phyloP scores from a whole-genome alignment of 768 basidiomycete species.

The Leucocoprinus birnbaumii region DNA sequence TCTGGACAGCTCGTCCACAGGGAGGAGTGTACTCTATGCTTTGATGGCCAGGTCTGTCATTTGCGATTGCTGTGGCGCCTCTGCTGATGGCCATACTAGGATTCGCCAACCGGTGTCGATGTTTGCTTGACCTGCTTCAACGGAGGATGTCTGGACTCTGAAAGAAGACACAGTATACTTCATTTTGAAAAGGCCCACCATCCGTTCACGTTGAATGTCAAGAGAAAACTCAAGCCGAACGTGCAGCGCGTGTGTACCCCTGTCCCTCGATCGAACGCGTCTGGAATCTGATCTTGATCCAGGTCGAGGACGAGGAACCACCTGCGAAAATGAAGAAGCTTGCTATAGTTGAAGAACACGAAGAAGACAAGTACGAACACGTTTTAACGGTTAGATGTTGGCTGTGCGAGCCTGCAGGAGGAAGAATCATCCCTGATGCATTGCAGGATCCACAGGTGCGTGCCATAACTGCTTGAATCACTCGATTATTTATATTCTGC shows the following conservation, averaged over 20 bases:
- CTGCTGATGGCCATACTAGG: constrained; percentile 39
- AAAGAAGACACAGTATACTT: constrained; percentile 68
- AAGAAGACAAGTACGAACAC: constrained; percentile 85
- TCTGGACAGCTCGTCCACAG: constrained; percentile 73
- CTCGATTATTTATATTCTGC: not conserved
- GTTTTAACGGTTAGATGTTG: constrained; percentile 71
- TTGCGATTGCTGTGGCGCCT: not conserved
- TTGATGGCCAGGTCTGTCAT: constrained; percentile 80
- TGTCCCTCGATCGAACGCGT: not conserved
- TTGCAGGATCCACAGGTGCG: constrained; percentile 31
- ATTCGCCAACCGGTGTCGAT: constrained; percentile 72
- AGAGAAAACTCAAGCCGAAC: constrained; percentile 66
- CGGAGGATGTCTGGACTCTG: constrained; percentile 71
- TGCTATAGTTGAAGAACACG: constrained; percentile 81
- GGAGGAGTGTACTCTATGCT: constrained; percentile 97
- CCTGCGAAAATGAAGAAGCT: constrained; percentile 89
- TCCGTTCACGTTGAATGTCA: constrained; percentile 74
- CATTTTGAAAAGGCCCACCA: constrained; percentile 78
- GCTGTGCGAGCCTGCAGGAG: constrained; percentile 55
- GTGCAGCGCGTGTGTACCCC: constrained; percentile 58
- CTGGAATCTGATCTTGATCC: not conserved
- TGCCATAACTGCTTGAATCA: not conserved
- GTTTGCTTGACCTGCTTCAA: constrained; percentile 95
- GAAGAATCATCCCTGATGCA: constrained; percentile 41
- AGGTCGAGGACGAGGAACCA: constrained; percentile 79